These are phyloP conservation scores for Cryptosporidium andersoni DNA, from an alignment of 169 alveolate genomes.

Conservation along the genomic window DNA sequence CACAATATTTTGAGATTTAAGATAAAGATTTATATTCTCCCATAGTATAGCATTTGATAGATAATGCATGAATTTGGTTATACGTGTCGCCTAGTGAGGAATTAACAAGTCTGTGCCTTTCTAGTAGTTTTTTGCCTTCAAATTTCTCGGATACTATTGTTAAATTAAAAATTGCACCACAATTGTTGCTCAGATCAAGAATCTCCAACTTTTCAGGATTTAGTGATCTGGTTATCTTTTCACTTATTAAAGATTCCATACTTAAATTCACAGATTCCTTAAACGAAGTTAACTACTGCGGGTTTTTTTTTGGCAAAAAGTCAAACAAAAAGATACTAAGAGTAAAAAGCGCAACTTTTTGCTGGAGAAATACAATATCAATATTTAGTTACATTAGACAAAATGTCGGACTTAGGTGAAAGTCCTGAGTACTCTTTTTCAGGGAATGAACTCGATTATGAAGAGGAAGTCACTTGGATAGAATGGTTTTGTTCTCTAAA, in stretches of 20 bases:
- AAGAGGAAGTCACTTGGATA: conserved; percentile 91
- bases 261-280: no score
- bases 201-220: conserved; percentile 80
- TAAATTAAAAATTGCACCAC: conserved; percentile 85
- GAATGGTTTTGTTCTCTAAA: conserved; percentile 94
- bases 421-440: conserved; percentile 69
- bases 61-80: conserved; percentile 81
- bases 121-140: conserved; percentile 77
- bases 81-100: conserved; percentile 80
- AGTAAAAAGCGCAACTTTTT: neutral
- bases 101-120: conserved; percentile 85
- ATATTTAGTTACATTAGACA: conserved; percentile 7
- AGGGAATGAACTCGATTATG: conserved; percentile 67
- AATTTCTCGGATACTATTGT: conserved; percentile 80
- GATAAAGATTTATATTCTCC: conserved; percentile 71
- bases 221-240: conserved; percentile 79
- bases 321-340: no score
- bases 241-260: no score
- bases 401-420: conserved; percentile 58
- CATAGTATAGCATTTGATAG: conserved; percentile 86
- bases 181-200: conserved; percentile 83
- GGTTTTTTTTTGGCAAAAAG: neutral
- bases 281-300: no score
- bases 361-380: neutral
- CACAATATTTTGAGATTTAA: neutral